Evolutionary conservation across 2,329 filamentous ascomycete species (phyloP).

Genomic region (Neofusicoccum cordaticola): DNA sequence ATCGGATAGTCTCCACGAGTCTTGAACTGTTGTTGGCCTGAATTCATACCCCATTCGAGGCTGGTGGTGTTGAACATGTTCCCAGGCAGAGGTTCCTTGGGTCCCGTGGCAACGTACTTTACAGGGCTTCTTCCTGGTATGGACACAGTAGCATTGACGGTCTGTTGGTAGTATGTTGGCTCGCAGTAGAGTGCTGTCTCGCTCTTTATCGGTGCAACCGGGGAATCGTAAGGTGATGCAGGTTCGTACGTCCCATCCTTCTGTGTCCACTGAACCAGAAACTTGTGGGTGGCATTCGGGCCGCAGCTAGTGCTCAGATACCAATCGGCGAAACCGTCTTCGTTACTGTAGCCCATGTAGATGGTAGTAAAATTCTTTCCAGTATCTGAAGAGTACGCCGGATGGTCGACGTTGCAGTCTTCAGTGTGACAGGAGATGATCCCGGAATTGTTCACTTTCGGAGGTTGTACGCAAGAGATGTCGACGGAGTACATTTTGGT

Average conservation of each 20-base stretch:
- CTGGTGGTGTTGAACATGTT: slow-evolving; percentile 37
- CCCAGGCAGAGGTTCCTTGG: slow-evolving; percentile 19
- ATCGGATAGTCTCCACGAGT: slow-evolving; percentile 22
- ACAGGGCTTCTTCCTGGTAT: slow-evolving; percentile 17
- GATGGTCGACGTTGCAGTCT: background rate
- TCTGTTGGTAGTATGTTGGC: slow-evolving; percentile 31
- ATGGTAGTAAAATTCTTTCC: slow-evolving; percentile 12
- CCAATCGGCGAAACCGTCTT: slow-evolving; percentile 29
- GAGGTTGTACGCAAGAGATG: slow-evolving; percentile 29
- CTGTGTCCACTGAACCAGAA: slow-evolving; percentile 23
- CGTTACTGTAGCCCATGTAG: slow-evolving; percentile 49
- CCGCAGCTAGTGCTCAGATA: slow-evolving; percentile 37
- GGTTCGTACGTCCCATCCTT: background rate
- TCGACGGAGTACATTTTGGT: slow-evolving; percentile 36
- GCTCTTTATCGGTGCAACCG: slow-evolving; percentile 18
- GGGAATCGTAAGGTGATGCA: background rate
- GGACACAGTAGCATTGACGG: slow-evolving; percentile 42
- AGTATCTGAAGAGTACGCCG: slow-evolving; percentile 26
- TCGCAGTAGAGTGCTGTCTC: slow-evolving; percentile 45
- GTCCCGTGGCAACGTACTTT: background rate
- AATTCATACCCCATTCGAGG: slow-evolving; percentile 32
- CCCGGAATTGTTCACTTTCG: slow-evolving; percentile 12
- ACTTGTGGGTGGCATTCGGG: slow-evolving; percentile 32
- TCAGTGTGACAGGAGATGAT: background rate
- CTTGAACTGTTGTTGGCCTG: background rate